These are phyloP conservation scores for Akanthomyces dipterigenus DNA, from an alignment of 2,329 filamentous ascomycete genomes.

Conservation along the genomic window DNA sequence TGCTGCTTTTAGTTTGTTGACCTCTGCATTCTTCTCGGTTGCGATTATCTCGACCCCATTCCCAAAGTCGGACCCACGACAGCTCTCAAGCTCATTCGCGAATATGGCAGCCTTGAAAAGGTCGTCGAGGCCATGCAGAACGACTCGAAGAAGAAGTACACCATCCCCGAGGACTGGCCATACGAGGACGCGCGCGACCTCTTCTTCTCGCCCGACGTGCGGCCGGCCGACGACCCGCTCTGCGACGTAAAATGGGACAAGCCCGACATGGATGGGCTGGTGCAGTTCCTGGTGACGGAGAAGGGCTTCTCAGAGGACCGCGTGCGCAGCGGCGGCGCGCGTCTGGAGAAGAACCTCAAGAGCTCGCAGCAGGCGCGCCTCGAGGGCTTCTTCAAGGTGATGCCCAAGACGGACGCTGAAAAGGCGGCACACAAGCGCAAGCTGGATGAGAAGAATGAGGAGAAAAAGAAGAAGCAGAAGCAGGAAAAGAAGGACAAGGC, in stretches of 20 bases:
- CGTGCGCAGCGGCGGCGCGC: slow-evolving; percentile 69
- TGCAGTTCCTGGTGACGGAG: slow-evolving; percentile 84
- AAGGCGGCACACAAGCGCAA: slow-evolving; percentile 85
- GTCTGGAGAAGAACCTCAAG: slow-evolving; percentile 86
- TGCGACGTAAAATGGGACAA: slow-evolving; percentile 98
- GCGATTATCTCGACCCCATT: slow-evolving; percentile 94
- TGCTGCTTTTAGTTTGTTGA: slow-evolving; percentile 70
- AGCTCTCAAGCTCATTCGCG: slow-evolving; percentile 87
- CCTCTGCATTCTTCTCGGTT: slow-evolving; percentile 93
- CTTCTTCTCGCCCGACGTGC: slow-evolving; percentile 88
- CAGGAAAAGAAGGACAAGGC: slow-evolving; percentile 94
- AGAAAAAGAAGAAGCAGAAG: slow-evolving; percentile 94
- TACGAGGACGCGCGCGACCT: slow-evolving; percentile 85
- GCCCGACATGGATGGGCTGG: slow-evolving; percentile 81
- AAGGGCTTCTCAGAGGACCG: slow-evolving; percentile 97
- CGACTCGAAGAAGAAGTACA: slow-evolving; percentile 72
- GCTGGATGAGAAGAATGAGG: slow-evolving; percentile 82
- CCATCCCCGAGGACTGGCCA: slow-evolving; percentile 93
- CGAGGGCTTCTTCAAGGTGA: slow-evolving; percentile 93
- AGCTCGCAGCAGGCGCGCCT: slow-evolving; percentile 82
- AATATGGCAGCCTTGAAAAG: slow-evolving; percentile 81
- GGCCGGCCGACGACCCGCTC: slow-evolving; percentile 70
- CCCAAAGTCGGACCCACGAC: slow-evolving; percentile 91
- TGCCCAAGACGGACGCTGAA: slow-evolving; percentile 82
- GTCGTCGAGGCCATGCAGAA: slow-evolving; percentile 75